phyloP scores from a whole-genome alignment of 2,329 filamentous ascomycete genomes.

The Escovopsis weberi region DNA sequence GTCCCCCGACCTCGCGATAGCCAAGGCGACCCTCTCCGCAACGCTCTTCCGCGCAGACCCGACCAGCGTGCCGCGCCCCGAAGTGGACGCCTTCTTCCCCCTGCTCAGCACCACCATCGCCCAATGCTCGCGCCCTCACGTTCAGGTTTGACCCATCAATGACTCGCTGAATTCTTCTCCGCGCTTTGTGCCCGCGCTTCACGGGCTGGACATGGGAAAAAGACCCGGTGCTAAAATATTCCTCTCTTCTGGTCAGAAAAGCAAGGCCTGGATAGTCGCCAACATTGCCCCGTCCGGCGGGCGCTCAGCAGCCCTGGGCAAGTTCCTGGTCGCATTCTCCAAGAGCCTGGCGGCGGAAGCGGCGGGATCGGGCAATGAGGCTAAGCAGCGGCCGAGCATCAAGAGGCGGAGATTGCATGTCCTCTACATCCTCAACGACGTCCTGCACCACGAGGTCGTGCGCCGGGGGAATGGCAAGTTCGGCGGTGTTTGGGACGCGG shows the following conservation, averaged over 20 bases:
- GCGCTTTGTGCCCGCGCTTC: background rate
- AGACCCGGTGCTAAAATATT: too few species aligned
- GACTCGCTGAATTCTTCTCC: constrained; percentile 3
- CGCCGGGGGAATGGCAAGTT: constrained; percentile 37
- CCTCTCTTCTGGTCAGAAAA: constrained; percentile 45
- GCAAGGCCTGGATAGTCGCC: constrained; percentile 71
- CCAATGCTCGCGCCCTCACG: constrained; percentile 64
- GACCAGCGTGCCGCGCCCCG: constrained; percentile 49
- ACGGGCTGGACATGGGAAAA: constrained; percentile 10
- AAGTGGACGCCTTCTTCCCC: constrained; percentile 54
- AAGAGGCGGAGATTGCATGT: constrained; percentile 60
- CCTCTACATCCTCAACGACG: constrained; percentile 65
- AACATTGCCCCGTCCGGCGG: constrained; percentile 54
- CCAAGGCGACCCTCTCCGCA: constrained; percentile 64
- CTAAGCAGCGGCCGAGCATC: constrained; percentile 31
- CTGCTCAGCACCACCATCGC: constrained; percentile 49
- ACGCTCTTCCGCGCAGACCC: constrained; percentile 62
- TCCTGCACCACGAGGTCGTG: constrained; percentile 54
- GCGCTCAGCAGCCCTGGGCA: constrained; percentile 54
- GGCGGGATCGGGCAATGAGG: constrained; percentile 4
- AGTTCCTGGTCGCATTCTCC: constrained; percentile 59
- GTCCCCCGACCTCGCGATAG: constrained; percentile 58
- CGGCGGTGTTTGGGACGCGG: constrained; percentile 39
- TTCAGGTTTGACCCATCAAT: constrained; percentile 61
- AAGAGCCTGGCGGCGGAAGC: constrained; percentile 20